Percentiles rank a stretch among this genome's conserved stretches.
These are phyloP conservation scores for Yamadazyma triangularis DNA, from an alignment of 1,139 yeast species.

Conservation along the genomic window DNA sequence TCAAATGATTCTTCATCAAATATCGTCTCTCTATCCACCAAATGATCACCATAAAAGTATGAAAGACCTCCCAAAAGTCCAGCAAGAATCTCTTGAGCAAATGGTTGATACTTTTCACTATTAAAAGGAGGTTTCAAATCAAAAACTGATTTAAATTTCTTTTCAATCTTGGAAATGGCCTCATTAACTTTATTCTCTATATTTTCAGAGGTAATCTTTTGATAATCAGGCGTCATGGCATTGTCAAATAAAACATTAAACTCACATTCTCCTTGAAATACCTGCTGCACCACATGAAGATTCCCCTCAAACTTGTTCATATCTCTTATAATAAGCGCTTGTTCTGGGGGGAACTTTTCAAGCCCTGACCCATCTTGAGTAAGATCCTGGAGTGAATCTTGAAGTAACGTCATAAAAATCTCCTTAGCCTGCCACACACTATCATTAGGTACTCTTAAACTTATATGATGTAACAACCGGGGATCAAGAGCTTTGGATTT, in stretches of 20 bases:
- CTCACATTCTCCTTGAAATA: slow-evolving; percentile 71
- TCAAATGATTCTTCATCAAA: slow-evolving; percentile 65
- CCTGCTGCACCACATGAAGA: slow-evolving; percentile 72
- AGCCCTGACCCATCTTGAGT: slow-evolving; percentile 10
- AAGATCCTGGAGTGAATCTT: slow-evolving; percentile 54
- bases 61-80: slow-evolving; percentile 88
- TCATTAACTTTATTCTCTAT: slow-evolving; percentile 35
- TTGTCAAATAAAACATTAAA: slow-evolving; percentile 64
- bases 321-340: slow-evolving; percentile 56
- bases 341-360: slow-evolving; percentile 38
- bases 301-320: slow-evolving; percentile 65
- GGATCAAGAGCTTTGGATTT: slow-evolving; percentile 42
- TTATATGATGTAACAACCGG: slow-evolving; percentile 55
- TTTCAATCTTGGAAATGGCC: slow-evolving; percentile 41
- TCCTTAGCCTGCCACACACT: slow-evolving; percentile 80
- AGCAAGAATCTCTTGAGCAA: slow-evolving; percentile 77
- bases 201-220: slow-evolving; percentile 39
- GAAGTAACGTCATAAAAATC: slow-evolving; percentile 62
- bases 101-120: slow-evolving; percentile 39
- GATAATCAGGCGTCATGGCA: slow-evolving; percentile 34
- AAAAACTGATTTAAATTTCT: slow-evolving; percentile 54
- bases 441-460: slow-evolving; percentile 68
- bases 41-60: slow-evolving; percentile 81
- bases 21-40: slow-evolving; percentile 70
- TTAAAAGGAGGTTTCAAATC: slow-evolving; percentile 54